These are phyloP conservation scores for Penicillium sp. DNA, from an alignment of 2,329 filamentous ascomycete genomes.

Conservation along the genomic window DNA sequence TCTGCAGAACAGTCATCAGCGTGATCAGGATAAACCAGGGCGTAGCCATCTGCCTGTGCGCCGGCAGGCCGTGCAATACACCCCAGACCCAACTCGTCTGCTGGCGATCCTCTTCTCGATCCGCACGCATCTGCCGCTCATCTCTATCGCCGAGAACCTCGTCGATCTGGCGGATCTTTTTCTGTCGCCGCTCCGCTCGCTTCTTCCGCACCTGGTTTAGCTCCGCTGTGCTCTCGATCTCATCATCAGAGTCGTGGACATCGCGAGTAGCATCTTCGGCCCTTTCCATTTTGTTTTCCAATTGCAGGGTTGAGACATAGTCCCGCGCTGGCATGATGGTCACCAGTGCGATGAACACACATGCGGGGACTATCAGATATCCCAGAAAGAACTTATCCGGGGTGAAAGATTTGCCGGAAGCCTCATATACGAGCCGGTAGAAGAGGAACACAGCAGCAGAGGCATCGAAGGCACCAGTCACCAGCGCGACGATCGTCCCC, in stretches of 20 bases:
- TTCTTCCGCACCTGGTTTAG: slow-evolving; percentile 50
- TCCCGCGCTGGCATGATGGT: slow-evolving; percentile 67
- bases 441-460: slow-evolving; percentile 75
- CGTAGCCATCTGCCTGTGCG: slow-evolving; percentile 67
- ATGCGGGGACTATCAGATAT: slow-evolving; percentile 67
- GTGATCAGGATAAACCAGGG: slow-evolving; percentile 86
- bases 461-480: slow-evolving; percentile 80
- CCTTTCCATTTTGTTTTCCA: slow-evolving; percentile 65
- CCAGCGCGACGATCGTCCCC: slow-evolving; percentile 70
- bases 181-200: slow-evolving; percentile 58
- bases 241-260: slow-evolving; percentile 48
- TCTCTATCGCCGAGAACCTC: slow-evolving; percentile 65
- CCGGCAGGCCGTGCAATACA: slow-evolving; percentile 69
- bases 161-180: slow-evolving; percentile 65
- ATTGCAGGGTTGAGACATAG: slow-evolving; percentile 76
- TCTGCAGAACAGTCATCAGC: slow-evolving; percentile 73
- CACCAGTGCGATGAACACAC: slow-evolving; percentile 63
- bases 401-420: slow-evolving; percentile 36
- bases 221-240: slow-evolving; percentile 50
- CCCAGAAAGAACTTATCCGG: slow-evolving; percentile 66
- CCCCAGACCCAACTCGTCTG: slow-evolving; percentile 77
- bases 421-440: slow-evolving; percentile 70
- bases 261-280: slow-evolving; percentile 34
- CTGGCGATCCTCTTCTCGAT: slow-evolving; percentile 65
- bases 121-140: slow-evolving; percentile 57